These are phyloP conservation scores for Boletus sp. DNA, from an alignment of 768 basidiomycete species.

Conservation along the genomic window DNA sequence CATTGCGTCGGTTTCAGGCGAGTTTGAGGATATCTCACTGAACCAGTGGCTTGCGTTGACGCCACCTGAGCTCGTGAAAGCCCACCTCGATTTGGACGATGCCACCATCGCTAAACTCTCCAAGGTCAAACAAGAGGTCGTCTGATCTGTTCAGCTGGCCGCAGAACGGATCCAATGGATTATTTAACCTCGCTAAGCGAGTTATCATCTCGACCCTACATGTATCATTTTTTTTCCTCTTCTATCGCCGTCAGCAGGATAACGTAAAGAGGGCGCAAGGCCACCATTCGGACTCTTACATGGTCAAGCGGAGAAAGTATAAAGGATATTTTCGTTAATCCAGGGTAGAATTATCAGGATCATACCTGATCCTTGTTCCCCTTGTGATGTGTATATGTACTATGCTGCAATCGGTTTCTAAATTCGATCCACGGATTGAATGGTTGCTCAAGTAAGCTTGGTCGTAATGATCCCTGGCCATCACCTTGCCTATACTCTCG, in stretches of 20 bases:
- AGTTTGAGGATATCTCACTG: conserved; percentile 55
- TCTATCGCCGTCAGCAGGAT: not conserved
- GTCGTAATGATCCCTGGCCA: not conserved
- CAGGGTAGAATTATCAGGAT: not conserved
- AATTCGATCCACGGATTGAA: not conserved
- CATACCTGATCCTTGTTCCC: no score
- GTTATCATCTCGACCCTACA: conserved; percentile 1
- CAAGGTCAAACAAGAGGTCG: conserved; percentile 49
- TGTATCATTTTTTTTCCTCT: conserved; percentile 10
- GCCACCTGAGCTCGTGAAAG: conserved; percentile 56
- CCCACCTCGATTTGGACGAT: conserved; percentile 54
- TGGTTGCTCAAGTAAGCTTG: not conserved
- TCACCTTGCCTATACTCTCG: not conserved
- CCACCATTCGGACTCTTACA: not conserved
- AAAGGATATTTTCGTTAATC: not conserved
- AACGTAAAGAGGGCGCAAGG: not conserved
- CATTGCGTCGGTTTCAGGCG: conserved; percentile 28
- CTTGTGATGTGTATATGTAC: conserved; percentile 1
- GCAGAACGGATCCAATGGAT: not conserved
- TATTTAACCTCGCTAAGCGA: not conserved
- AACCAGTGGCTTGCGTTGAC: conserved; percentile 63
- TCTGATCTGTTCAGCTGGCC: conserved; percentile 27
- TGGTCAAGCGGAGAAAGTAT: not conserved
- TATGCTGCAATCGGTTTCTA: not conserved
- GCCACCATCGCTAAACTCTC: conserved; percentile 47